Evolutionary conservation across 2,329 filamentous ascomycete genomes (phyloP).

Genomic region (Monosporascus sp.): DNA sequence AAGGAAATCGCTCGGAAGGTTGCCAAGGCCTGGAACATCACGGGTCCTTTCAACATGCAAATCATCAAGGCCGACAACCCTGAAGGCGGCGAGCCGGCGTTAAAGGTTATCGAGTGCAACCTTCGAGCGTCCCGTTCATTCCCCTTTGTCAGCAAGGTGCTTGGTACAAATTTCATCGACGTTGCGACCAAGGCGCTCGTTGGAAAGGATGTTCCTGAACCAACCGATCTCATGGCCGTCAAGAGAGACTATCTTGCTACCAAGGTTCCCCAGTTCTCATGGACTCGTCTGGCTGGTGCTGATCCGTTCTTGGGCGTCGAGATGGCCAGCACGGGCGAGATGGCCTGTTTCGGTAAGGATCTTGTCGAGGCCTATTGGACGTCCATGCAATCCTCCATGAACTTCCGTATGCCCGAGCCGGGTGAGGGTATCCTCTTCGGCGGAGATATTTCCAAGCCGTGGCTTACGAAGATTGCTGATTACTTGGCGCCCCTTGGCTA

Average conservation of each 20-base stretch:
- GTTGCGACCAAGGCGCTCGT: constrained; percentile 89
- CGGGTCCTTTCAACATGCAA: constrained; percentile 99
- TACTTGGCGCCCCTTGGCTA: constrained; percentile 86
- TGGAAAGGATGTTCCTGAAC: constrained; percentile 76
- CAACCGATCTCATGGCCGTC: constrained; percentile 80
- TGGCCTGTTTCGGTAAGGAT: constrained; percentile 97
- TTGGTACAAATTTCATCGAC: constrained; percentile 95
- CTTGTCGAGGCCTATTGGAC: constrained; percentile 97
- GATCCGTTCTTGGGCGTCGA: constrained; percentile 97
- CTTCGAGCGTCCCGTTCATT: constrained; percentile 95
- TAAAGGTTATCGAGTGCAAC: constrained; percentile 99
- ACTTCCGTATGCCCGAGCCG: constrained; percentile 93
- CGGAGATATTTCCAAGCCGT: constrained; percentile 68
- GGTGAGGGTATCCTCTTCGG: constrained; percentile 95
- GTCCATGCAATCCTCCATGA: constrained; percentile 94
- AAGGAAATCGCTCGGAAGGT: constrained; percentile 97
- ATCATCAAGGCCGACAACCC: constrained; percentile 88
- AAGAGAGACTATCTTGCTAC: constrained; percentile 92
- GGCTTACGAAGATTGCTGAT: constrained; percentile 75
- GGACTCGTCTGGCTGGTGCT: constrained; percentile 94
- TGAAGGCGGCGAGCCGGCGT: constrained; percentile 65
- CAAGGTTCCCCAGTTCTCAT: constrained; percentile 98
- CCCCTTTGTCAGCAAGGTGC: constrained; percentile 96
- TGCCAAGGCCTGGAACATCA: constrained; percentile 94
- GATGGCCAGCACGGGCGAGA: constrained; percentile 95